phyloP scores from a whole-genome alignment of 495 filamentous ascomycete species.

The Ascodesmis nigricans region DNA sequence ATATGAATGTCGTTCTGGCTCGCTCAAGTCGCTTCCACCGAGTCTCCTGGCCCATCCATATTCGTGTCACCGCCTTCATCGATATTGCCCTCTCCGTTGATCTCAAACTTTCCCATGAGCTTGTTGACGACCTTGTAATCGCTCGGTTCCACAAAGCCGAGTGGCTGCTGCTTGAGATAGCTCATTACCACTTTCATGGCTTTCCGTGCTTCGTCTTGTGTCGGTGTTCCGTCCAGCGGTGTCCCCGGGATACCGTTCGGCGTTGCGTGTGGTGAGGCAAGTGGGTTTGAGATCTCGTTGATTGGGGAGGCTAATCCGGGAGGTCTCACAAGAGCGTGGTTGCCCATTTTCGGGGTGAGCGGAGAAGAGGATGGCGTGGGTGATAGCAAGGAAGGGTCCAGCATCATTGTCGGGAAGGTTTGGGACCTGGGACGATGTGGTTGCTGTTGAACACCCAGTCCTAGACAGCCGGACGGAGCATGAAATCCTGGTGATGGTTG shows the following conservation, averaged over 20 bases:
- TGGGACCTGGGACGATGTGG: slow-evolving; percentile 86
- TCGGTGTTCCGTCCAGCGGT: slow-evolving; percentile 36
- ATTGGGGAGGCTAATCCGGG: slow-evolving; percentile 51
- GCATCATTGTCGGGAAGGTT: slow-evolving; percentile 54
- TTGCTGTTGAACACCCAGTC: slow-evolving; percentile 31
- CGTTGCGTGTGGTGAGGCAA: slow-evolving; percentile 19
- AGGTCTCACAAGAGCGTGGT: slow-evolving; percentile 32
- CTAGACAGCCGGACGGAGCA: slow-evolving; percentile 39
- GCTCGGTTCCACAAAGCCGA: slow-evolving; percentile 49
- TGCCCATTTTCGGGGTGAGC: slow-evolving; percentile 35
- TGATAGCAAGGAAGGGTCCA: slow-evolving; percentile 51
- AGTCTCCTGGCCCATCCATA: too few species aligned
- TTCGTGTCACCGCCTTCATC: slow-evolving; percentile 5
- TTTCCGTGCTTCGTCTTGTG: slow-evolving; percentile 68
- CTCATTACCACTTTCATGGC: slow-evolving; percentile 71
- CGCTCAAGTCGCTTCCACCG: too few species aligned
- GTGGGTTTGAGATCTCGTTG: slow-evolving; percentile 33
- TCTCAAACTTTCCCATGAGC: slow-evolving; percentile 28
- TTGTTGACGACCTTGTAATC: slow-evolving; percentile 69
- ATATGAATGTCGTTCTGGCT: too few species aligned
- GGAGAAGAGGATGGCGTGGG: slow-evolving; percentile 39
- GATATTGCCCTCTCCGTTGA: slow-evolving; percentile 11
- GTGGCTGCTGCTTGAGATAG: slow-evolving; percentile 57
- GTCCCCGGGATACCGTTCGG: slow-evolving; percentile 24
- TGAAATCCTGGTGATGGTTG: slow-evolving; percentile 23